Conservation (phyloP, 108 stramenopile species). For the Cyclostephanos invisitatus region DNA sequence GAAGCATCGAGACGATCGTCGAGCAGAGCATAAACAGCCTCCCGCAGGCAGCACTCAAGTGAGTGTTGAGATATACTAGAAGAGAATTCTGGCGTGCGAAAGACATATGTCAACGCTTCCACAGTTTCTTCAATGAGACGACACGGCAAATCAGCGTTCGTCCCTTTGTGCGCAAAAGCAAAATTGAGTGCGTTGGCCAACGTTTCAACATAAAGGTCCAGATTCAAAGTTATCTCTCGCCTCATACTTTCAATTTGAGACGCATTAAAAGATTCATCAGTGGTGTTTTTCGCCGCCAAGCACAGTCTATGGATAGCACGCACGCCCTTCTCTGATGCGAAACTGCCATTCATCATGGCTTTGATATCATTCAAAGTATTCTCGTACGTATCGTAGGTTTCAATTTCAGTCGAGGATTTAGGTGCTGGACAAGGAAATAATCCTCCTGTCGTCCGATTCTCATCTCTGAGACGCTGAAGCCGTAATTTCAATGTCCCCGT, state of each 20-base stretch:
- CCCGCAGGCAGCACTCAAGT: constrained; percentile 54
- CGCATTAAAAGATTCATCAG: background rate
- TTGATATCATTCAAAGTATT: constrained; percentile 10
- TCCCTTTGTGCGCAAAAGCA: constrained; percentile 53
- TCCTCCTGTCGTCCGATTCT: constrained; percentile 24
- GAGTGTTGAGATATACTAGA: constrained; percentile 50
- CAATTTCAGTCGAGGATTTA: constrained; percentile 8
- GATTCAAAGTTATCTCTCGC: background rate
- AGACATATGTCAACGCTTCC: constrained; percentile 60
- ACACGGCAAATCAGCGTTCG: constrained; percentile 55
- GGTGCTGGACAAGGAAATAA: constrained; percentile 6
- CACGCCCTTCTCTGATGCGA: constrained; percentile 8
- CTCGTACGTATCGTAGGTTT: background rate
- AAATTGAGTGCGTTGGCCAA: constrained; percentile 55
- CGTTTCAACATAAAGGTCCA: constrained; percentile 5
- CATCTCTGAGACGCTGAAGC: constrained; percentile 32
- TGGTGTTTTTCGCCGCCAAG: constrained; percentile 1
- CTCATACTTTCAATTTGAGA: constrained; percentile 4
- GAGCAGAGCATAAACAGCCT: constrained; percentile 61
- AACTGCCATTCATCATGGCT: constrained; percentile 4
- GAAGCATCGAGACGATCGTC: constrained; percentile 62
- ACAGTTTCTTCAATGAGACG: constrained; percentile 66
- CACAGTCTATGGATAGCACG: constrained; percentile 4
- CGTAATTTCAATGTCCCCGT: constrained; percentile 25
- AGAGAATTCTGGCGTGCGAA: constrained; percentile 49